Evolutionary conservation across 2,329 filamentous ascomycete species (phyloP), one percentile per base, ranked within the genome.

Genomic region (Leptographium radiaticola): DNA sequence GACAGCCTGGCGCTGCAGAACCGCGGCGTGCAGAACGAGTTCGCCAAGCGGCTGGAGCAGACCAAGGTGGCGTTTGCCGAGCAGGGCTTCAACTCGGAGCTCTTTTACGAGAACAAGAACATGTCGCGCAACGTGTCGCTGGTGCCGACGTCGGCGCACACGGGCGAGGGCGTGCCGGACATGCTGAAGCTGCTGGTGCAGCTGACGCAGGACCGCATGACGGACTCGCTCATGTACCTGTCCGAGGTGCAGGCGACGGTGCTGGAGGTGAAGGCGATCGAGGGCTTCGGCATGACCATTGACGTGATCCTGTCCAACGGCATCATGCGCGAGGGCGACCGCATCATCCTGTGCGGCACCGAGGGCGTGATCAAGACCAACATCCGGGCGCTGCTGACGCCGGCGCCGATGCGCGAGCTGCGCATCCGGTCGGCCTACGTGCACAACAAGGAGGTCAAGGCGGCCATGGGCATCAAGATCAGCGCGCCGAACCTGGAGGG

Each of bases 361-460:
- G 93, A 97, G 66, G 93, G 94, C 33, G 84, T 89, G 52, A 98
- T 98, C 66, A 81, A 84, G 56, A 98, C 93, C 8, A 96, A 96
- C 62, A 93, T 98, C 63, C 83, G 93, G 72, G 94, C 93, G 15
- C 78, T 98, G 31, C 76, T 98, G 52, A 98, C 93, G 4, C 93
- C 93, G 2, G 90, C 89, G 12, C 87, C 89, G 57, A 82, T 98
- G 67, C 93, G 89, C 66, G 93, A 98, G 68, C 71, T 98, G 59
- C 89, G 94, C 68, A 81, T 98, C 63, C 97, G 97, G 73, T 95
- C 90, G 4, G 80, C 84, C 58, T 98, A 98, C 64, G 91, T 98
- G 34, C 94, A 98, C 75, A 96, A 98, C 75, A 97, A 98, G 75
- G 89, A 95, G 69, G 90, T 96, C 73, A 98, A 96, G 77, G 93